These are phyloP conservation scores for Leptomonas seymouri DNA, from an alignment of 208 protist species.

Conservation along the genomic window DNA sequence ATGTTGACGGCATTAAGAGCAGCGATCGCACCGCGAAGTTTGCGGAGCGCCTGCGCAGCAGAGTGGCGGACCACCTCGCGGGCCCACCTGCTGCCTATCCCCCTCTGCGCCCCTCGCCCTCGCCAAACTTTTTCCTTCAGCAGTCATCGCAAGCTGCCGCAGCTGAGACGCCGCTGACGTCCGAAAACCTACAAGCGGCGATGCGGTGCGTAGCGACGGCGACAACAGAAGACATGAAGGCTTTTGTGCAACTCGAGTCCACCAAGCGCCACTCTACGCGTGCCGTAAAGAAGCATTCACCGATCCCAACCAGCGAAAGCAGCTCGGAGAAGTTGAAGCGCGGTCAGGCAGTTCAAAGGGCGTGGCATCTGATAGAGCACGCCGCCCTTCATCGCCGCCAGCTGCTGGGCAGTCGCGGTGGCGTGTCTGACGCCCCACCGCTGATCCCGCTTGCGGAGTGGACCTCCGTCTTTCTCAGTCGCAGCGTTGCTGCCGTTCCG, in stretches of 20 bases:
- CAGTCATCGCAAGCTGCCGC: neutral
- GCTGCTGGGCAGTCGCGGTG: neutral
- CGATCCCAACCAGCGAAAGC: neutral
- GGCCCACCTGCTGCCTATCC: conserved; percentile 15
- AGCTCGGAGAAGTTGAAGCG: neutral
- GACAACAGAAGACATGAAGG: conserved; percentile 14
- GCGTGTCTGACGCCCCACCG: neutral
- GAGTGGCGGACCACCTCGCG: conserved; percentile 12
- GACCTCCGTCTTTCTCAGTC: conserved; percentile 11
- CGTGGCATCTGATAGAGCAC: conserved; percentile 8
- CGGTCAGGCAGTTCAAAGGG: conserved; percentile 5
- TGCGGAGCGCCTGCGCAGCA: conserved; percentile 3
- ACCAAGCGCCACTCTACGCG: conserved; percentile 9
- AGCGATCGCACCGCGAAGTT: neutral
- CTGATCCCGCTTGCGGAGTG: conserved; percentile 7
- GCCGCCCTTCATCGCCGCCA: conserved; percentile 2
- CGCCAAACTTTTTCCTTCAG: no score
- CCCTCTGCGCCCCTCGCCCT: neutral
- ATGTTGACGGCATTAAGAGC: neutral
- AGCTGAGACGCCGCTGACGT: neutral
- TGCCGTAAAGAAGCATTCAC: neutral
- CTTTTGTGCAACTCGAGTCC: conserved; percentile 26
- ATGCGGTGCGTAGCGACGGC: conserved; percentile 19
- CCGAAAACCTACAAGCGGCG: conserved; percentile 8
- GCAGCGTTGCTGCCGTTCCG: conserved; percentile 30